Conservation (phyloP, 257 asterid species). For the Plectranthus barbatus region DNA sequence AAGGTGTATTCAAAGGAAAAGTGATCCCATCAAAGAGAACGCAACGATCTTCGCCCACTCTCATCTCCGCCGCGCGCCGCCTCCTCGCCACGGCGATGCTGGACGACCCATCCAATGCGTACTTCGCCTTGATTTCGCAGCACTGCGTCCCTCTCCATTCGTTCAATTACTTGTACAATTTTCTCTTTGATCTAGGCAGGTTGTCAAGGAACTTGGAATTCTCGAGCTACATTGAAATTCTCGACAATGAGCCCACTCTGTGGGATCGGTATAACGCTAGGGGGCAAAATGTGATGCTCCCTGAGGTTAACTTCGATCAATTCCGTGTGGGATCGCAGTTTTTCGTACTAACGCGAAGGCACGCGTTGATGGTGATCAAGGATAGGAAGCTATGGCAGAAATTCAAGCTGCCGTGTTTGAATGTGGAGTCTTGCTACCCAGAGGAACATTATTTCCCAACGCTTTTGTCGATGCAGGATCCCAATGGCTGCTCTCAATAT, state of each 20-base stretch:
- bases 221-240: too few species aligned
- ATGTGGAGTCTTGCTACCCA: conserved; percentile 76
- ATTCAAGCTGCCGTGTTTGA: conserved; percentile 62
- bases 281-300: conserved; percentile 64
- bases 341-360: conserved; percentile 57
- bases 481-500: conserved; percentile 42
- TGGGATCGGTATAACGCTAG: too few species aligned
- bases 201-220: conserved; percentile 36
- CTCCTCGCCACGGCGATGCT: conserved; percentile 46
- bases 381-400: conserved; percentile 83
- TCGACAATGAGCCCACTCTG: too few species aligned
- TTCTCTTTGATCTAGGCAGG: conserved; percentile 54
- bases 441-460: conserved; percentile 97
- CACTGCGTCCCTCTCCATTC: too few species aligned
- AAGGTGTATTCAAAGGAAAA: conserved; percentile 45
- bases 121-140: too few species aligned
- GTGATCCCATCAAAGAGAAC: conserved; percentile 63
- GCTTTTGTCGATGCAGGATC: conserved; percentile 68
- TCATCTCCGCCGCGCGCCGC: too few species aligned
- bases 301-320: conserved; percentile 61
- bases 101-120: conserved; percentile 34
- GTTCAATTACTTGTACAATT: too few species aligned
- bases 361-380: conserved; percentile 64
- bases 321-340: conserved; percentile 84
- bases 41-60: too few species aligned